A percentile compares a stretch with the other conserved stretches of the same genome.
Evolutionary conservation across 768 basidiomycete species (phyloP).

Genomic region (Ephemerocybe angulata): DNA sequence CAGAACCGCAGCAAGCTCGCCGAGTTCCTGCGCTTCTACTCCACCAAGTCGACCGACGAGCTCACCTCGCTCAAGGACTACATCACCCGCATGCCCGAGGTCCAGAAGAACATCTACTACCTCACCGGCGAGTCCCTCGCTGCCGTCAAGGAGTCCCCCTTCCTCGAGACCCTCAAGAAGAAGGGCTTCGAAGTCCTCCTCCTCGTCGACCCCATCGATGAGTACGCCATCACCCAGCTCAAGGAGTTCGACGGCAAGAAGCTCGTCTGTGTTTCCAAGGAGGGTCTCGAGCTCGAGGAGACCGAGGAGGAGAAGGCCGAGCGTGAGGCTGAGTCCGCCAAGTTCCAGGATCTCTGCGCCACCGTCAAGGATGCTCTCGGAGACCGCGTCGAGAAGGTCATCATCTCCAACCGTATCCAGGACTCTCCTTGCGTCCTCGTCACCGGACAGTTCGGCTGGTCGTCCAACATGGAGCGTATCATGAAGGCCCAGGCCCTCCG

Average conservation of each 20-base stretch:
- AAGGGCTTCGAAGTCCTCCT: conserved; percentile 98
- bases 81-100: conserved; percentile 98
- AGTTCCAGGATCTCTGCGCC: conserved; percentile 85
- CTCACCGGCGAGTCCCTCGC: conserved; percentile 97
- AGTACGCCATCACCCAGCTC: conserved; percentile 97
- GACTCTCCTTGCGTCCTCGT: conserved; percentile 97
- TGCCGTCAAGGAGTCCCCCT: conserved; percentile 88
- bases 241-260: conserved; percentile 99
- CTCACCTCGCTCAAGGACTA: conserved; percentile 95
- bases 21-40: conserved; percentile 97
- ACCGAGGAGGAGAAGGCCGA: conserved; percentile 94
- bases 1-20: conserved; percentile 99
- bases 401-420: conserved; percentile 95
- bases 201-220: conserved; percentile 97
- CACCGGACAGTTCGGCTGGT: conserved; percentile 99
- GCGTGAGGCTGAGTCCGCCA: conserved; percentile 81
- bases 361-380: conserved; percentile 98
- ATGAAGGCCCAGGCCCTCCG: conserved; percentile 99
- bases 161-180: conserved; percentile 99
- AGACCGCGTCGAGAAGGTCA: conserved; percentile 99
- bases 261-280: conserved; percentile 96
- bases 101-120: conserved; percentile 99
- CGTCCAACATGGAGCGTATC: conserved; percentile 99
- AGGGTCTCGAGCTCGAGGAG: conserved; percentile 98
- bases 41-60: conserved; percentile 91